Percentiles rank a stretch among this genome's conserved stretches.
phyloP scores from a whole-genome alignment of 1,139 yeast species.

The Kurtzmaniella quercitrusa region DNA sequence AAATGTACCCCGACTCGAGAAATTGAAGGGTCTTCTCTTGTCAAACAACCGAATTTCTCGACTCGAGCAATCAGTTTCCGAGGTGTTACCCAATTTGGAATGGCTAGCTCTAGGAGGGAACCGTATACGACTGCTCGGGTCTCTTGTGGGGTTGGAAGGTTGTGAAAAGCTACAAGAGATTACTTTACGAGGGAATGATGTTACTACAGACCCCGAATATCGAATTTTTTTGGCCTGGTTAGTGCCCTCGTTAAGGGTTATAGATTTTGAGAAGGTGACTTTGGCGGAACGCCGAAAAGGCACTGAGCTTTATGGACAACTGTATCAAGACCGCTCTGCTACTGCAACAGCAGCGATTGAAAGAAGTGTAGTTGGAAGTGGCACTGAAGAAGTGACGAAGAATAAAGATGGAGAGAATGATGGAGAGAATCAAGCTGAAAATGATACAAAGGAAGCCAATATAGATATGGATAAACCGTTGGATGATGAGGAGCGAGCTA shows the following conservation, averaged over 20 bases:
- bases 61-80: conserved; percentile 17
- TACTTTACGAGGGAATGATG: conserved; percentile 58
- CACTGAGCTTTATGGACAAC: conserved; percentile 39
- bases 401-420: background rate
- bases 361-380: background rate
- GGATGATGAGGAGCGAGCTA: conserved; percentile 3
- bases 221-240: conserved; percentile 57
- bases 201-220: conserved; percentile 51
- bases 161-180: conserved; percentile 43
- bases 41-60: conserved; percentile 52
- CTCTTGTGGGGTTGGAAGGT: conserved; percentile 31
- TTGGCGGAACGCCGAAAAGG: conserved; percentile 49
- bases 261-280: conserved; percentile 67
- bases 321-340: background rate
- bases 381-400: conserved; percentile 1
- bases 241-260: conserved; percentile 55
- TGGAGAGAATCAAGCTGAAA: background rate
- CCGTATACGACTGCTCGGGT: conserved; percentile 36
- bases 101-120: conserved; percentile 54
- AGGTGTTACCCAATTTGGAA: conserved; percentile 38
- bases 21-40: conserved; percentile 48
- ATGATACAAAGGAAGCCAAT: background rate
- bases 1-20: conserved; percentile 44
- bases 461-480: background rate
- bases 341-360: background rate